Base-by-base conservation (phyloP, 2,329 filamentous ascomycete genomes). In the Coniochaeta sp. region DNA sequence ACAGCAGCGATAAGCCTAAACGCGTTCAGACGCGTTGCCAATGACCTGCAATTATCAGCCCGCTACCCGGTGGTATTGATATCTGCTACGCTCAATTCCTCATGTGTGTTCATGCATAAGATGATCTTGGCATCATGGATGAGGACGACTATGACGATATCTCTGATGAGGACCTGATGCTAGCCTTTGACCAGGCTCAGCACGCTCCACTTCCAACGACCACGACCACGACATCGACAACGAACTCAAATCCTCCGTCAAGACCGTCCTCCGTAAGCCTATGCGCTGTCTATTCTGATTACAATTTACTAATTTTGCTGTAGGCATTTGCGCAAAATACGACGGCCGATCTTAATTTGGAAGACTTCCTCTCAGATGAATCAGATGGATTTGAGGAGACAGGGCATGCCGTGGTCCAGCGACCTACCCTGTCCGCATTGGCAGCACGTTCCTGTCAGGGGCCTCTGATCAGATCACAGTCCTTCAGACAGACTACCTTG, bases 121-220 rank as follows among this genome's bases (percentile, higher is more conserved):
- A 52, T 52, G 47, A 17, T 22, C 17, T n/a, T 24, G 12, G 17
- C 19, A 38, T 9, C 8, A 38, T 34, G 54, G 47, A 30, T 24
- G 32, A 55, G 10, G 24, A 42, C 67, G 80, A 81, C 67, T 85
- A 84, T 61, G 85, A 85, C 62, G 81, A 82, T 63, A 80, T 89
- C 58, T 80, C 83, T 58, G 87, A 90, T 62, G 87, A 88, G 66
- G 87, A 88, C 64, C 74, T 90, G 61, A 77, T 89, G 52, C 75
- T 81, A 38, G 86, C 81, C 7, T 77, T 86, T 22, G 54, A 56
- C 28, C 54, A 56, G 34, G 30, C 12, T 56, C 28, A 36, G 32
- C 5, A 52, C 47, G 24, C 47, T 52, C 17, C 47, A 9, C 24
- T 17, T 47, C 42, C 8, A 47, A 2, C 12, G 8, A 30, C 7